phyloP scores from a whole-genome alignment of 2,329 filamentous ascomycete genomes.

The Neonectria sp. region DNA sequence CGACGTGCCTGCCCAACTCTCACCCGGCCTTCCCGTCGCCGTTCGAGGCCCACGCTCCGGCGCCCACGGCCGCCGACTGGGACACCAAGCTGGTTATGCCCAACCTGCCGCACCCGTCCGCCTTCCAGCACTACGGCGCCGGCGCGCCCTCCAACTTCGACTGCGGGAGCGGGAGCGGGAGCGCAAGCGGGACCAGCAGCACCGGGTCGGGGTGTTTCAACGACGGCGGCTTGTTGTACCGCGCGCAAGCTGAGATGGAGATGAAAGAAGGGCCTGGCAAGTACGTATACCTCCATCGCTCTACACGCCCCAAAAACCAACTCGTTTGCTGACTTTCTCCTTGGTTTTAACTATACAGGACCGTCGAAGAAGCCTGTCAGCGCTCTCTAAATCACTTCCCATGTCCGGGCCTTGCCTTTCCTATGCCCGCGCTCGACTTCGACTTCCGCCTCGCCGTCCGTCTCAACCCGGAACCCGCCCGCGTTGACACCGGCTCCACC shows the following conservation, averaged over 20 bases:
- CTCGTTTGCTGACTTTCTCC: conserved; percentile 37
- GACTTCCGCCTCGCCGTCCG: conserved; percentile 66
- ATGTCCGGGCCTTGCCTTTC: conserved; percentile 60
- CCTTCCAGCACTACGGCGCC: conserved; percentile 28
- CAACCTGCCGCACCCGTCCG: conserved; percentile 27
- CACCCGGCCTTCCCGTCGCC: conserved; percentile 35
- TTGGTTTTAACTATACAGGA: conserved; percentile 38
- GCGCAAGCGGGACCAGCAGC: conserved; percentile 21
- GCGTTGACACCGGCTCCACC: conserved; percentile 59
- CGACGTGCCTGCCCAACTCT: conserved; percentile 45
- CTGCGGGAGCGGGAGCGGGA: conserved; percentile 13
- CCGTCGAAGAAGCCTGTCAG: conserved; percentile 56
- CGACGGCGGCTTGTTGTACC: conserved; percentile 46
- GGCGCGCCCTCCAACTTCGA: conserved; percentile 13
- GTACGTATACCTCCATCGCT: conserved; percentile 35
- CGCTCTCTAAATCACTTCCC: conserved; percentile 58
- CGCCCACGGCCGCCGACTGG: conserved; percentile 45
- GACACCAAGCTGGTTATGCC: conserved; percentile 48
- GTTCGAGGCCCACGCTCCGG: conserved; percentile 29
- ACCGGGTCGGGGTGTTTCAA: conserved; percentile 43
- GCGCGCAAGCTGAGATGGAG: conserved; percentile 46
- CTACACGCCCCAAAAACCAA: neutral
- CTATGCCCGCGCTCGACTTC: conserved; percentile 62
- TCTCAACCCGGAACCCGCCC: conserved; percentile 60
- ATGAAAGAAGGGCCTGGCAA: conserved; percentile 47